Evolutionary conservation across 805 yeast species (phyloP).

Genomic region (Starmerella stellata): DNA sequence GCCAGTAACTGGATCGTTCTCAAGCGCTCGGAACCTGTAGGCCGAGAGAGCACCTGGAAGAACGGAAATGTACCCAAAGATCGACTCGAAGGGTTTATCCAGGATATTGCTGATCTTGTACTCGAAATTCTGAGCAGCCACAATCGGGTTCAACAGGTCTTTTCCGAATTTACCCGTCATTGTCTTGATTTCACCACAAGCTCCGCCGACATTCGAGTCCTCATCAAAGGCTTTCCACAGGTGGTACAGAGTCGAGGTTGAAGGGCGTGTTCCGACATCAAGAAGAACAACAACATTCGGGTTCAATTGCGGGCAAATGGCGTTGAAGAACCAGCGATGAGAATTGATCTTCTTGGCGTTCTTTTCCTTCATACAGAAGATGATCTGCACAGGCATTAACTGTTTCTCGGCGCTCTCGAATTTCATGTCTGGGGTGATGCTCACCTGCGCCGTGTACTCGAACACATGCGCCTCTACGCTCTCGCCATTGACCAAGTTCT

Average conservation of each 20-base stretch:
- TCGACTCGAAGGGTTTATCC: slow-evolving; percentile 85
- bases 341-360: slow-evolving; percentile 90
- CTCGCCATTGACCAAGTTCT: slow-evolving; percentile 79
- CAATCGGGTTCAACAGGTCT: slow-evolving; percentile 72
- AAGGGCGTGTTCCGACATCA: slow-evolving; percentile 98
- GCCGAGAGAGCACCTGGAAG: slow-evolving; percentile 94
- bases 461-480: slow-evolving; percentile 86
- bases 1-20: slow-evolving; percentile 62
- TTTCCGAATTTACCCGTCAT: slow-evolving; percentile 81
- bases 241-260: slow-evolving; percentile 69
- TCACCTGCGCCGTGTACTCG: slow-evolving; percentile 90
- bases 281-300: slow-evolving; percentile 78
- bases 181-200: slow-evolving; percentile 93
- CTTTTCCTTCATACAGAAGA: slow-evolving; percentile 81
- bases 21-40: slow-evolving; percentile 72
- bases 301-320: slow-evolving; percentile 75
- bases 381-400: slow-evolving; percentile 81
- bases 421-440: slow-evolving; percentile 72
- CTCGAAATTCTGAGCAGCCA: slow-evolving; percentile 91
- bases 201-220: slow-evolving; percentile 96
- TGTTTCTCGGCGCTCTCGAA: slow-evolving; percentile 72
- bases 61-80: slow-evolving; percentile 82
- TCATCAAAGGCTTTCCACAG: slow-evolving; percentile 94
- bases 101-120: slow-evolving; percentile 92
- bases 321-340: slow-evolving; percentile 94